Conservation (phyloP, 768 basidiomycete genomes). For the Pulveroboletus sp. region DNA sequence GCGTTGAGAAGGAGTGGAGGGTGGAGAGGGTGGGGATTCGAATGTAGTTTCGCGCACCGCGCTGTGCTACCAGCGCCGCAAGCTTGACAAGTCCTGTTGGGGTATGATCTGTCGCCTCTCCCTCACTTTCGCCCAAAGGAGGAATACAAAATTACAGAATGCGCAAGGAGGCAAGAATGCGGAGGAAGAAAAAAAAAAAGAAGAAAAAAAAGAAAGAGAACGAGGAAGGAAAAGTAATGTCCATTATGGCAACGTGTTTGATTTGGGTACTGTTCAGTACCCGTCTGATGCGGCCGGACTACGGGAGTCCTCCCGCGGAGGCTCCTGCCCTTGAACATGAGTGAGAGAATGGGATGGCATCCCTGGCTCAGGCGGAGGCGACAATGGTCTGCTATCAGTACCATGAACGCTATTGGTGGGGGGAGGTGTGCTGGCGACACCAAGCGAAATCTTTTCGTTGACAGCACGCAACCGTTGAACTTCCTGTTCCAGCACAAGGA, state of each 20-base stretch:
- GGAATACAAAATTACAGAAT: slow-evolving; percentile 32
- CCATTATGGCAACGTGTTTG: slow-evolving; percentile 20
- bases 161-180: slow-evolving; percentile 32
- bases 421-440: slow-evolving; percentile 51
- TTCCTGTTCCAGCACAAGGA: slow-evolving; percentile 62
- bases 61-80: slow-evolving; percentile 32
- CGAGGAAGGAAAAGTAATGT: slow-evolving; percentile 34
- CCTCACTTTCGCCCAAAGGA: slow-evolving; percentile 24
- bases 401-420: slow-evolving; percentile 42
- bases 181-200: slow-evolving; percentile 14
- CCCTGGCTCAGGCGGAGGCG: slow-evolving; percentile 59
- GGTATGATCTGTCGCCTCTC: slow-evolving; percentile 15
- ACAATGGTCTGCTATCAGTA: slow-evolving; percentile 48
- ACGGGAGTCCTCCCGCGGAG: slow-evolving; percentile 60
- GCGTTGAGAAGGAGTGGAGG: slow-evolving; percentile 18
- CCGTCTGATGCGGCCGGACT: slow-evolving; percentile 30
- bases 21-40: slow-evolving; percentile 13
- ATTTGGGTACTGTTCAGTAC: slow-evolving; percentile 23
- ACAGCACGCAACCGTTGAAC: slow-evolving; percentile 64
- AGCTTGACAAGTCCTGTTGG: slow-evolving; percentile 24
- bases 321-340: slow-evolving; percentile 55
- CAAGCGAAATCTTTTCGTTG: slow-evolving; percentile 81
- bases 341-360: slow-evolving; percentile 45
- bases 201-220: slow-evolving; percentile 15
- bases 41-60: slow-evolving; percentile 28